Evolutionary conservation across 2,329 filamentous ascomycete genomes (phyloP), one percentile per base, ranked within the genome.

Genomic region (Didymella pomorum): DNA sequence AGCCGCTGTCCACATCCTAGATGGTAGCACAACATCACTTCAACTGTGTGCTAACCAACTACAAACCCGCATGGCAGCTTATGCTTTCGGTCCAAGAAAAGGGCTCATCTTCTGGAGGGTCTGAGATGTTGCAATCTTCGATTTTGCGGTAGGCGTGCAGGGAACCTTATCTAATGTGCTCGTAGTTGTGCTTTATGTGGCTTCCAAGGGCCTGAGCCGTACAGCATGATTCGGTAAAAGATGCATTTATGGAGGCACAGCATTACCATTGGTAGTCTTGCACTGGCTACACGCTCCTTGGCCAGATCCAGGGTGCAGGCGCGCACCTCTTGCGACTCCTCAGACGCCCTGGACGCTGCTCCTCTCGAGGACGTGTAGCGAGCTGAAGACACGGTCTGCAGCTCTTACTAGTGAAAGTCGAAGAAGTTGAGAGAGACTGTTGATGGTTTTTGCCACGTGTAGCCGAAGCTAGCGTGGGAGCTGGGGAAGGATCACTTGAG

Each of bases 381-480:
- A n/a, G 21, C 41, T n/a, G 41, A 14, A 26, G 5, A 4, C 23
- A 26, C 9, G 7, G 41, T 26, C 21, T 20, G 41, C 41, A 26
- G 21, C 18, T 16, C n/a, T 25, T 23, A 23, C 11, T n/a, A 14
- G 5, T 23, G 14, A 26, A 11, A n/a, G 23, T 7, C 11, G 20
- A 23, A 12, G 37, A 41, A 23, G 10, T 21, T 21, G 10, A 41
- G 18, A 11, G 37, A 23, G 10, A 41, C 18, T 2, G 20, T 23
- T 9, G 37, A 9, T 6, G 20, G 39, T 23, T 8, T 6, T 12
- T 58, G 50, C 41, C 16, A 42, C 46, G 25, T 42, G 31, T 25
- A 28, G 45, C 31, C 16, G 16, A 46, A 16, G 29, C 41, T 46
- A 48, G 54, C 43, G 48, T 48, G 42, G 16, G 43, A 52, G 33